A percentile compares a stretch with the other conserved stretches of the same genome.
These are phyloP conservation scores for Monosporascus sp. DNA, from an alignment of 2,329 filamentous ascomycete genomes.

Conservation along the genomic window DNA sequence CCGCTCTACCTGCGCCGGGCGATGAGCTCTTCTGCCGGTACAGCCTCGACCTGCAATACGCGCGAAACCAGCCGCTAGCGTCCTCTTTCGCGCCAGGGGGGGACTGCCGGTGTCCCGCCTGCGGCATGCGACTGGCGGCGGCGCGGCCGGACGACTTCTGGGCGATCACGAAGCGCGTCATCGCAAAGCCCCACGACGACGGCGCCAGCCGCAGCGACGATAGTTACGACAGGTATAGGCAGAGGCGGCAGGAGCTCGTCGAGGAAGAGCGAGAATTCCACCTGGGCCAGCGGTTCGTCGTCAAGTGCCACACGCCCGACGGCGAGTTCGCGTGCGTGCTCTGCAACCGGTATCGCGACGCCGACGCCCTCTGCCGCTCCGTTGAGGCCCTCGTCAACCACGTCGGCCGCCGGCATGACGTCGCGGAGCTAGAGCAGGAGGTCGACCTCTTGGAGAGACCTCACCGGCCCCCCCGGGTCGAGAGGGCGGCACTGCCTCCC, in stretches of 20 bases:
- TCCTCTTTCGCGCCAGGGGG: constrained; percentile 13
- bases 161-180: constrained; percentile 22
- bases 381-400: constrained; percentile 28
- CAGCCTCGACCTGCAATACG: constrained; percentile 24
- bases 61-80: constrained; percentile 17
- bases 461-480: too few species aligned
- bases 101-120: constrained; percentile 22
- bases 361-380: constrained; percentile 23
- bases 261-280: constrained; percentile 26
- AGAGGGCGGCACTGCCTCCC: neutral
- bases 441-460: constrained; percentile 5
- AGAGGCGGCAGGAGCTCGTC: constrained; percentile 9
- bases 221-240: too few species aligned
- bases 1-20: neutral
- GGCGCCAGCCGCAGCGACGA: too few species aligned
- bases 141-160: constrained; percentile 21
- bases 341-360: constrained; percentile 21
- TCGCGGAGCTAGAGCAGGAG: constrained; percentile 11
- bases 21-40: constrained; percentile 29
- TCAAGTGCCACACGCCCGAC: constrained; percentile 32
- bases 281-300: constrained; percentile 29
- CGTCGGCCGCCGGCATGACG: constrained; percentile 14
- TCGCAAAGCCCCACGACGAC: constrained; percentile 1
- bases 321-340: constrained; percentile 29
- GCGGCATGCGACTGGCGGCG: constrained; percentile 17